Evolutionary conservation across 2,329 filamentous ascomycete species (phyloP).

Genomic region (Trichoderma koningiopsis): DNA sequence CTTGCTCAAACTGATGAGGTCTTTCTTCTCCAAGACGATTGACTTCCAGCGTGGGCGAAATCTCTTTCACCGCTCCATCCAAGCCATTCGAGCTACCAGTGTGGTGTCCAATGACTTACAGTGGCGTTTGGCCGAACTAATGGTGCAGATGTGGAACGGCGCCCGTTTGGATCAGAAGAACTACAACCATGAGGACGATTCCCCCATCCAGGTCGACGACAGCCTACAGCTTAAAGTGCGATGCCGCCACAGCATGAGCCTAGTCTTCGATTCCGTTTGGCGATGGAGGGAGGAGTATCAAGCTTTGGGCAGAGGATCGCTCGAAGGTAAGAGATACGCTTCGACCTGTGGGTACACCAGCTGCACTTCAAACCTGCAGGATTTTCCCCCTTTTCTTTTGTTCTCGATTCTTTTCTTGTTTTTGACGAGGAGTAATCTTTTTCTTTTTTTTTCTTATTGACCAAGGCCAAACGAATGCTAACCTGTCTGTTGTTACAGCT

Average conservation of each 20-base stretch:
- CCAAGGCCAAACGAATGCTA: conserved; percentile 37
- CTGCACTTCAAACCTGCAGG: conserved; percentile 24
- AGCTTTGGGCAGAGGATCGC: conserved; percentile 66
- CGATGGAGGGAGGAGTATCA: conserved; percentile 81
- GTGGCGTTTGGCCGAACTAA: conserved; percentile 78
- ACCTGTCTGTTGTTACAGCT: conserved; percentile 28
- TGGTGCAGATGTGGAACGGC: conserved; percentile 84
- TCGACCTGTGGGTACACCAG: conserved; percentile 25
- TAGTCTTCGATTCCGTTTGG: conserved; percentile 84
- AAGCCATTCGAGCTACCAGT: conserved; percentile 70
- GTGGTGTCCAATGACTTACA: conserved; percentile 78
- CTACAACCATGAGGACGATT: conserved; percentile 53
- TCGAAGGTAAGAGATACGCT: conserved; percentile 63
- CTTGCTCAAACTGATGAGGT: conserved; percentile 75
- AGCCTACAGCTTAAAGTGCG: conserved; percentile 79
- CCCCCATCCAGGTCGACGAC: conserved; percentile 62
- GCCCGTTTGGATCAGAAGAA: conserved; percentile 56
- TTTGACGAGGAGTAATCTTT: background rate
- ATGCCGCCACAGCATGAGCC: conserved; percentile 81
- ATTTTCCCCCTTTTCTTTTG: background rate
- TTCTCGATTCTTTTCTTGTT: conserved; percentile 25
- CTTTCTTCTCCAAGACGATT: conserved; percentile 72
- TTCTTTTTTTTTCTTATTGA: no score
- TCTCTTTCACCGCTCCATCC: conserved; percentile 71
- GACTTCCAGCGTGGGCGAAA: conserved; percentile 68